Base-by-base conservation (phyloP, 1,284 basidiomycete genomes). In the Austroboletus sp. region DNA sequence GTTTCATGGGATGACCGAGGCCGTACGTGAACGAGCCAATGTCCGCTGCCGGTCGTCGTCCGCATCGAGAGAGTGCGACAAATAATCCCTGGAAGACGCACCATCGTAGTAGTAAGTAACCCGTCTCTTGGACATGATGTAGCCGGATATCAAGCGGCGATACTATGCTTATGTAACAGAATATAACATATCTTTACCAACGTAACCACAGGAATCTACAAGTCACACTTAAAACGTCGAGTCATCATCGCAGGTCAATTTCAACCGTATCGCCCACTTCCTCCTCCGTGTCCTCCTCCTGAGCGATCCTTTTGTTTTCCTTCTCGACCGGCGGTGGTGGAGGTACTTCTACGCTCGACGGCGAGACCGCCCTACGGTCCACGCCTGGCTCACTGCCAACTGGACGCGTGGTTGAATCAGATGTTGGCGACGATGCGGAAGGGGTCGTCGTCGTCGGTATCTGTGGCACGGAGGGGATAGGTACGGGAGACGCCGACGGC, bases 1-100 rank as follows among this genome's bases (percentile, higher is more conserved):
- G 94, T 67, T 96, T 96, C 91, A 97, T 96, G 30, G 86, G 87
- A 58, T 95, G 91, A 2, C 85, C 85, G 31, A 87, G 73, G 38
- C 90, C 91, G 63, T 94, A 96, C 11, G 86, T 89, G 59, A 82
- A 91, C 26, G 83, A 75, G 13, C 89, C 89, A 21, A 88, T 79
- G 56, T 92, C 89, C 45, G 74, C 85, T 85, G 40, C 8, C 34
- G n/a, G 38, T 40, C 19, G 42, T 40, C 16, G 43, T 52, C 29
- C 21, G 34, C 51, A 38, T n/a, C 26, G 26, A 46, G 38, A 26
- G 44, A 33, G 34, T 33, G 48, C 13, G 33, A 42, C 1, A 26
- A 13, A 36, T n/a, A 23, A 17, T 29, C 17, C 11, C 31, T 11
- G 1, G 10, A 30, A n/a, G 32, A 48, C 70, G 42, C 51, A 79